Percentiles rank a stretch among this genome's conserved stretches.
Conservation (phyloP, 331 rosid genomes). For the Prunus yedoensis region DNA sequence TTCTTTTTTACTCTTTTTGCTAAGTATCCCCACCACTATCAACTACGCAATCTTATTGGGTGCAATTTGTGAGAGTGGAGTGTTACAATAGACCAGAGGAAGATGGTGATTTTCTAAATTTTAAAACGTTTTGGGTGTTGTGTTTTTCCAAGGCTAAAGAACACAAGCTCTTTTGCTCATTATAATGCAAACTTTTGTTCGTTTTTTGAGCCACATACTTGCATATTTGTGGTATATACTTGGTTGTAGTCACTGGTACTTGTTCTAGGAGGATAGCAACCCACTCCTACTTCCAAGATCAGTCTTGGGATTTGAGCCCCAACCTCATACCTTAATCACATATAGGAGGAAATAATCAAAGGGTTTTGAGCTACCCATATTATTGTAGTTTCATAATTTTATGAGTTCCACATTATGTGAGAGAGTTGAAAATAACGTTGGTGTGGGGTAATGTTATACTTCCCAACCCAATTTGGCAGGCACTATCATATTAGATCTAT, state of each 20-base stretch:
- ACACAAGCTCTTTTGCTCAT: not conserved
- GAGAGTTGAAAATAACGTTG: too few species aligned
- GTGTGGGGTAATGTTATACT: too few species aligned
- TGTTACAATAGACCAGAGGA: not conserved
- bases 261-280: not conserved
- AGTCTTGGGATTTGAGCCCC: not conserved
- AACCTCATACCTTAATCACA: not conserved
- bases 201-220: not conserved
- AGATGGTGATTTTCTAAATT: not conserved
- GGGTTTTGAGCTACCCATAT: too few species aligned
- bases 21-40: not conserved
- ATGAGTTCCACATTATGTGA: too few species aligned
- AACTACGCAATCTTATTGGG: not conserved
- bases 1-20: not conserved
- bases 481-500: too few species aligned
- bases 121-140: not conserved
- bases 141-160: not conserved
- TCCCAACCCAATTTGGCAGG: too few species aligned
- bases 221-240: too few species aligned
- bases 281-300: not conserved
- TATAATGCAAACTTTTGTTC: not conserved
- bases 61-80: not conserved
- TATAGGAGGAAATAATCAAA: not conserved
- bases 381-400: too few species aligned
- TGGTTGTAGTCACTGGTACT: not conserved